These are phyloP conservation scores for Penicillium sp. DNA, from an alignment of 2,329 filamentous ascomycete genomes.

Conservation along the genomic window DNA sequence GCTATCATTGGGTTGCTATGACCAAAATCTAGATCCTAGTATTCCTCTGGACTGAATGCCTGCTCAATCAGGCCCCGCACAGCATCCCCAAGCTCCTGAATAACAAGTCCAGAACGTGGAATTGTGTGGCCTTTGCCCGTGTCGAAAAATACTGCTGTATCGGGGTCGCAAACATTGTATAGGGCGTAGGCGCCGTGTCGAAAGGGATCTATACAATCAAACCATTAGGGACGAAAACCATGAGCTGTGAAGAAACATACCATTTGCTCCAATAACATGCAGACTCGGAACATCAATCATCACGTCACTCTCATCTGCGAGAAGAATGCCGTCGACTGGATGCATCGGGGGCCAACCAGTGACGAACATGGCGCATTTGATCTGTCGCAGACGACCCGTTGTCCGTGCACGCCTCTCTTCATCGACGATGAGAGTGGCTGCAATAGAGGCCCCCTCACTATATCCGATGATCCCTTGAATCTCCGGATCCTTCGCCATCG, in stretches of 20 bases:
- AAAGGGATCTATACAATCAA: constrained; percentile 53
- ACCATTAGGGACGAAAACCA: constrained; percentile 1
- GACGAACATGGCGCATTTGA: constrained; percentile 52
- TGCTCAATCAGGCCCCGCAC: constrained; percentile 16
- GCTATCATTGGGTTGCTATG: neutral
- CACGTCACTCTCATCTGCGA: constrained; percentile 43
- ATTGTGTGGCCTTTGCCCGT: constrained; percentile 66
- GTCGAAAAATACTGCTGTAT: constrained; percentile 62
- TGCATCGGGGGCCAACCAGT: constrained; percentile 47
- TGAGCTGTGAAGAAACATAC: constrained; percentile 5
- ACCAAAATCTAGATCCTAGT: neutral
- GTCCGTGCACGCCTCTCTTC: constrained; percentile 45
- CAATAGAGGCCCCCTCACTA: constrained; percentile 60
- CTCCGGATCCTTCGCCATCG: constrained; percentile 42
- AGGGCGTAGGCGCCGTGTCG: constrained; percentile 61
- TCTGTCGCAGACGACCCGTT: constrained; percentile 37
- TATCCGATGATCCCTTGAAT: constrained; percentile 61
- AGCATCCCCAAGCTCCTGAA: constrained; percentile 19
- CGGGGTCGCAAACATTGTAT: constrained; percentile 62
- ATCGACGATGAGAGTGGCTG: constrained; percentile 54
- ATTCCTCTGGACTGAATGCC: neutral
- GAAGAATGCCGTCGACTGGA: constrained; percentile 32
- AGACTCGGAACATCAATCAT: constrained; percentile 43
- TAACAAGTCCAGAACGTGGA: constrained; percentile 43
- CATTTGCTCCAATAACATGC: constrained; percentile 40